phyloP scores from a whole-genome alignment of 1,284 basidiomycete species.

The Naganishia sp. region DNA sequence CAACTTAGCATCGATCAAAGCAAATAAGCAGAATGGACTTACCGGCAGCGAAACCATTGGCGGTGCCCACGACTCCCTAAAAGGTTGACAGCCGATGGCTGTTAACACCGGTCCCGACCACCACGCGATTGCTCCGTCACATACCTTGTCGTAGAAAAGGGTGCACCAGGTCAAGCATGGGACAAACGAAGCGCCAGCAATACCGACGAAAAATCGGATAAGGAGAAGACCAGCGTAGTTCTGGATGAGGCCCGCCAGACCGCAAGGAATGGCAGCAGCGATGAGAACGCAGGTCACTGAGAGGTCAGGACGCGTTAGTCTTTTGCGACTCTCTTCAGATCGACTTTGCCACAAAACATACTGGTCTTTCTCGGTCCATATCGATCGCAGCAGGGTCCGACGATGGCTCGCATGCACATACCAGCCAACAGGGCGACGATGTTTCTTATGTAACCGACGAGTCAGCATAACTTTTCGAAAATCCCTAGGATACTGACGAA shows the following conservation, averaged over 20 bases:
- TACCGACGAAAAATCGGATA: slow-evolving; percentile 60
- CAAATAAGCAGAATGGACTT: slow-evolving; percentile 52
- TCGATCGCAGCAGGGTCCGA: slow-evolving; percentile 64
- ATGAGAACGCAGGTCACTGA: slow-evolving; percentile 61
- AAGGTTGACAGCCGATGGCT: slow-evolving; percentile 60
- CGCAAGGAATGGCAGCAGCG: slow-evolving; percentile 65
- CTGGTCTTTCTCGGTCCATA: slow-evolving; percentile 63
- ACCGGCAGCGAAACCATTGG: slow-evolving; percentile 61
- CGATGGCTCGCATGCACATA: slow-evolving; percentile 59
- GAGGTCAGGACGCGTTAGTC: not conserved
- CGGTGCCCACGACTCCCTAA: slow-evolving; percentile 54
- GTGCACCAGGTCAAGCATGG: slow-evolving; percentile 67
- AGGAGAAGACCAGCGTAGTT: slow-evolving; percentile 58
- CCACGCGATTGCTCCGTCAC: slow-evolving; percentile 61
- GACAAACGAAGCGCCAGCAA: slow-evolving; percentile 65
- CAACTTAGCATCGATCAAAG: slow-evolving; percentile 50
- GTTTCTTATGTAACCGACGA: slow-evolving; percentile 53
- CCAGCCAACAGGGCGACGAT: slow-evolving; percentile 63
- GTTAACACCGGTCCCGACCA: slow-evolving; percentile 55
- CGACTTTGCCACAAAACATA: not conserved
- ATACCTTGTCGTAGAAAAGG: slow-evolving; percentile 68
- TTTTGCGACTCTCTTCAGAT: not conserved
- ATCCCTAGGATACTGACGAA: slow-evolving; percentile 14
- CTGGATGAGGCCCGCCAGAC: slow-evolving; percentile 61
- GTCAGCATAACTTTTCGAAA: not conserved